These are phyloP conservation scores for Coniochaeta sp. DNA, from an alignment of 2,329 filamentous ascomycete species.

Conservation along the genomic window DNA sequence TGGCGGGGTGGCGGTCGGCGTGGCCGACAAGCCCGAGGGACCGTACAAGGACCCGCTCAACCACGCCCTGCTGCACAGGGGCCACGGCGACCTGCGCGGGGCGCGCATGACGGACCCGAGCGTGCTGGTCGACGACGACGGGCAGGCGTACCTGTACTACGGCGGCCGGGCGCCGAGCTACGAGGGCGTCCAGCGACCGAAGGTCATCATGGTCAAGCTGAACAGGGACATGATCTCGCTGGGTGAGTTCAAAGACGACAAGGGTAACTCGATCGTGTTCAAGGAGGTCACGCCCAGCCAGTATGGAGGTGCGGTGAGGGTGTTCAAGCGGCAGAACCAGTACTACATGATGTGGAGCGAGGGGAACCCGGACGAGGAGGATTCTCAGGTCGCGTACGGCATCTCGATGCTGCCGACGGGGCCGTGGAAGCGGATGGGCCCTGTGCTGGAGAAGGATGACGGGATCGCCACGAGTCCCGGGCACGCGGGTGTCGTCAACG, in stretches of 20 bases:
- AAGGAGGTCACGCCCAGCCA: neutral
- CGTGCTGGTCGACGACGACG: conserved; percentile 31
- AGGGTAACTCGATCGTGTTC: neutral
- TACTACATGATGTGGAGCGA: conserved; percentile 10
- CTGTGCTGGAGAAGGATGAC: conserved; percentile 2
- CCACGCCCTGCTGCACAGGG: conserved; percentile 6
- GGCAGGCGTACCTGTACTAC: conserved; percentile 23
- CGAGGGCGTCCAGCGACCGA: neutral
- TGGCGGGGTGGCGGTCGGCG: conserved; percentile 32
- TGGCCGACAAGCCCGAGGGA: conserved; percentile 25
- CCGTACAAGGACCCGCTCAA: conserved; percentile 32
- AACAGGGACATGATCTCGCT: conserved; percentile 5
- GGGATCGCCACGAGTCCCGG: conserved; percentile 4
- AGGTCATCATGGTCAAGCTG: conserved; percentile 4
- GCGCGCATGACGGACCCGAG: conserved; percentile 28
- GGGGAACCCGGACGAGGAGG: conserved; percentile 1
- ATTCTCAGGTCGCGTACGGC: conserved; percentile 6
- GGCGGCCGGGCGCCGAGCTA: neutral
- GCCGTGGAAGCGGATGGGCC: neutral
- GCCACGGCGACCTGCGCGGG: neutral
- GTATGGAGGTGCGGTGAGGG: conserved; percentile 5
- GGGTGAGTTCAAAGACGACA: neutral
- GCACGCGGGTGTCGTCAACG: conserved; percentile 6
- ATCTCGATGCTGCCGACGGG: conserved; percentile 5
- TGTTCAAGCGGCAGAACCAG: conserved; percentile 3